Percentiles rank a stretch among this genome's conserved stretches.
These are phyloP conservation scores for Cutaneotrichosporon arboriforme DNA, from an alignment of 1,284 basidiomycete genomes.

Conservation along the genomic window DNA sequence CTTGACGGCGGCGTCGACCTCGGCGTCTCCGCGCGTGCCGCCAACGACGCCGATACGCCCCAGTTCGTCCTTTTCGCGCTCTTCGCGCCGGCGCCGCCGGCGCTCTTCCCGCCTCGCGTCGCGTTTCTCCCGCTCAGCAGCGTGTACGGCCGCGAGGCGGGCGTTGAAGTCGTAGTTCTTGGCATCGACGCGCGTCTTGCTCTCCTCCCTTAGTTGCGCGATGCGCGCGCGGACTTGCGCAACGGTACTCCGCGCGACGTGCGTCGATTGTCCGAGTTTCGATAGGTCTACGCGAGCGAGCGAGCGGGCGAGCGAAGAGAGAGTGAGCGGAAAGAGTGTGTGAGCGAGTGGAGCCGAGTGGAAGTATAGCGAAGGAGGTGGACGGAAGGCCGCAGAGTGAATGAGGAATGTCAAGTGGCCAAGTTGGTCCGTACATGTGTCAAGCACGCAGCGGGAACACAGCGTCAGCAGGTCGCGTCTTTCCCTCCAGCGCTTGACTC, in stretches of 20 bases:
- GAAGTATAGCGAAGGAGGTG: background rate
- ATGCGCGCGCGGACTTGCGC: constrained; percentile 87
- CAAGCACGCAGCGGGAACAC: too few relatives aligned
- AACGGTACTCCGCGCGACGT: constrained; percentile 79
- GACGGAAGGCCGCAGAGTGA: background rate
- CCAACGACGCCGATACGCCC: constrained; percentile 17
- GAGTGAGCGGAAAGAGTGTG: background rate
- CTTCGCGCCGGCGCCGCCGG: constrained; percentile 41
- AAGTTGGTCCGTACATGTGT: too few relatives aligned
- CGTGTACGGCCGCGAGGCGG: constrained; percentile 75
- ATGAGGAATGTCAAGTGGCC: background rate
- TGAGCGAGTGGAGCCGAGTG: constrained; percentile 11
- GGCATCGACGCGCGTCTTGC: constrained; percentile 67
- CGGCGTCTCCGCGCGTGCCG: constrained; percentile 11
- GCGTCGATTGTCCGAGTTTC: constrained; percentile 87
- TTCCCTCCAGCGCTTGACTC: constrained; percentile 44
- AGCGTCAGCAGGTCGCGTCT: background rate
- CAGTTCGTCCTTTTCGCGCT: constrained; percentile 27
- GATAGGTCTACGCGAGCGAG: constrained; percentile 58
- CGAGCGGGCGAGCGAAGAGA: constrained; percentile 49
- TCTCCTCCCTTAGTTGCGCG: constrained; percentile 76
- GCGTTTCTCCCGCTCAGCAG: constrained; percentile 48
- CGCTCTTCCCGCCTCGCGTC: constrained; percentile 61
- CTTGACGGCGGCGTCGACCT: constrained; percentile 18
- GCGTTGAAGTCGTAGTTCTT: constrained; percentile 90